Base-by-base conservation (phyloP, 495 filamentous ascomycete species). In the Saxophila tyrrhenica region DNA sequence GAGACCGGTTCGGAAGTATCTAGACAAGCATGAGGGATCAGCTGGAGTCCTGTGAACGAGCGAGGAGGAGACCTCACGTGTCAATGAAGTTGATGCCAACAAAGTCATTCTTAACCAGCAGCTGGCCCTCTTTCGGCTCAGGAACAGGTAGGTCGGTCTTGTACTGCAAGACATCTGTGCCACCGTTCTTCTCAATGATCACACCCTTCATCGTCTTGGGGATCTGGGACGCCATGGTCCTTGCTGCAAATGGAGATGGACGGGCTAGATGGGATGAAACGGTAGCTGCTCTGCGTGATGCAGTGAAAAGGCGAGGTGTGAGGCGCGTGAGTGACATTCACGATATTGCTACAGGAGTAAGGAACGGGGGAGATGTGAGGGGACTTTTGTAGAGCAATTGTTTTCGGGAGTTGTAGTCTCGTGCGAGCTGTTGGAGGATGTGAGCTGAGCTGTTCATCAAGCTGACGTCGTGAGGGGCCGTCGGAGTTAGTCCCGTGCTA, bases 81-180 rank as follows among this genome's bases (percentile, higher is more conserved):
- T 87, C 84, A 66, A 96, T 95, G 70, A 81, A 97, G 69, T 97
- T 95, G 51, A 97, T 73, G 17, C 91, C 91, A 43, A 86, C 77
- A 62, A 80, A 85, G 52, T 87, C 80, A 65, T 96, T 96, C 69
- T 86, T 86, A 45, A 97, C 79, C 2, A 97, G 77, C 25, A 96
- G 56, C 54, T 96, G 75, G 47, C 58, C 84, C 41, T 84, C 79
- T 49, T 79, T 69, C 25, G 82, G 80, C 22, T 73, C 70, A 0
- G 91, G 89, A 10, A 95, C 82, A 20, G 88, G 88, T 3, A 89
- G 65, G 60, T 89, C 79, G 46, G 81, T 80, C 64, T 75, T 82
- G 69, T 85, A 81, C 59, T 89, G 69, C 20, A 96, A 73, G 25
- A 90, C 87, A 48, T 94, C 87, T 3, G 76, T 69, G 29, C 86